Base-by-base conservation (phyloP, 2,329 filamentous ascomycete genomes). In the Corniculantispora saksenae region DNA sequence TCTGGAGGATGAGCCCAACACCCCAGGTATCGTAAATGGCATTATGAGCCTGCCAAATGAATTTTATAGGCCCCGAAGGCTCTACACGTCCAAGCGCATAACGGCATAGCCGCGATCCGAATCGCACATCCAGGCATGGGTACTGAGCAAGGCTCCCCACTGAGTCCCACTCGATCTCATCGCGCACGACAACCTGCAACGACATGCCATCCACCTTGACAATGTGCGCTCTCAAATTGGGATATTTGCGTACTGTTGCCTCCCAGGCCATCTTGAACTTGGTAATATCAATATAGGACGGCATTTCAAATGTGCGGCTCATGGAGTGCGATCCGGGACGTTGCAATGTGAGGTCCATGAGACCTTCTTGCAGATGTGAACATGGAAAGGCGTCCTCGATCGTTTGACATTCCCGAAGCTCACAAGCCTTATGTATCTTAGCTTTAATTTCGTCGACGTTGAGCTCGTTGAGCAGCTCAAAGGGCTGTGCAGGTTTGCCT, bases 221-320 rank as follows among this genome's bases (percentile, higher is more conserved):
- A 3, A 53, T 32, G 25, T 25, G 50, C 23, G 66, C 66, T 12
- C 67, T 61, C 15, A 67, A 50, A 25, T 66, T 69, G 17, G 64
- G n/a, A 32, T 54, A 65, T 7, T 40, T 53, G 4, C 3, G 27
- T 1, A 65, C 62, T 40, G 58, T 59, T 5, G 27, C 35, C 40
- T 64, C 58, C 53, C 63, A 65, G 2, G 67, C 67, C 9, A 29
- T 12, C 40, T 62, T 61, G 63, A 67, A 69, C 2, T 51, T 43
- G 35, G 23, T 21, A 1, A 64, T 19, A n/a, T 67, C 58, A 23
- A 65, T 27, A 19, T 58, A 27, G 21, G 60, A 25, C 0, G 61
- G 53, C 8, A 68, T 53, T 19, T 25, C 15, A 25, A 58, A 67
- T 23, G 63, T 21, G 21, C 38, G 43, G 40, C 53, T 57, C 9